Conservation (phyloP, 2,329 filamentous ascomycete genomes). For the Penicillium sp. region DNA sequence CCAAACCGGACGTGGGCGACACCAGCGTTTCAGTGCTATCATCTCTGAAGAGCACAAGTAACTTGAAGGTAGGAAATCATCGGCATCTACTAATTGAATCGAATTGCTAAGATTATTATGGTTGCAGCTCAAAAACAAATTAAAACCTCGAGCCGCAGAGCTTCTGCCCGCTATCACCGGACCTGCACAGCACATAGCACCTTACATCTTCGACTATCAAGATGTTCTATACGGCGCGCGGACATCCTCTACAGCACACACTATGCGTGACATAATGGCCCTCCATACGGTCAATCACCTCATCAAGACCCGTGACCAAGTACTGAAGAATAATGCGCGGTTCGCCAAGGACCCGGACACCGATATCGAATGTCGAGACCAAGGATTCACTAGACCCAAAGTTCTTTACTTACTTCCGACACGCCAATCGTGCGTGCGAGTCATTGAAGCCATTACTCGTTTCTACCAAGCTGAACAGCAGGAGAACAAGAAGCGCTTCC, state of each 20-base stretch:
- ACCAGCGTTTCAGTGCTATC: conserved; percentile 23
- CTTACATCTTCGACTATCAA: conserved; percentile 72
- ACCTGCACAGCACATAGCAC: conserved; percentile 60
- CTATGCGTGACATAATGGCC: conserved; percentile 65
- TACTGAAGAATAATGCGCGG: conserved; percentile 86
- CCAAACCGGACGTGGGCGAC: conserved; percentile 27
- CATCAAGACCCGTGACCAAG: conserved; percentile 83
- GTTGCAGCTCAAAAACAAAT: conserved; percentile 62
- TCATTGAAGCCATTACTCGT: conserved; percentile 68
- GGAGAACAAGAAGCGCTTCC: conserved; percentile 88
- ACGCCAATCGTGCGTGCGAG: conserved; percentile 72
- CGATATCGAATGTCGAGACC: conserved; percentile 74
- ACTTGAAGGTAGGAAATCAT: conserved; percentile 38
- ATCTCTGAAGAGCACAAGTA: conserved; percentile 28
- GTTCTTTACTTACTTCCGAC: conserved; percentile 87
- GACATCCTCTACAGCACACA: conserved; percentile 60
- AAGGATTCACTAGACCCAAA: conserved; percentile 93
- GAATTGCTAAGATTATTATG: too few relatives aligned
- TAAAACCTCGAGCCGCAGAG: conserved; percentile 52
- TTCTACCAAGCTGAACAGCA: conserved; percentile 81
- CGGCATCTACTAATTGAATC: neutral
- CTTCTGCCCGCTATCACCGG: conserved; percentile 54
- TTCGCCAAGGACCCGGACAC: conserved; percentile 61
- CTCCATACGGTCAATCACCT: conserved; percentile 88
- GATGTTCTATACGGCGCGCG: conserved; percentile 74